Conservation (phyloP, 2,329 filamentous ascomycete species). For the Penicillium sclerotigenum region DNA sequence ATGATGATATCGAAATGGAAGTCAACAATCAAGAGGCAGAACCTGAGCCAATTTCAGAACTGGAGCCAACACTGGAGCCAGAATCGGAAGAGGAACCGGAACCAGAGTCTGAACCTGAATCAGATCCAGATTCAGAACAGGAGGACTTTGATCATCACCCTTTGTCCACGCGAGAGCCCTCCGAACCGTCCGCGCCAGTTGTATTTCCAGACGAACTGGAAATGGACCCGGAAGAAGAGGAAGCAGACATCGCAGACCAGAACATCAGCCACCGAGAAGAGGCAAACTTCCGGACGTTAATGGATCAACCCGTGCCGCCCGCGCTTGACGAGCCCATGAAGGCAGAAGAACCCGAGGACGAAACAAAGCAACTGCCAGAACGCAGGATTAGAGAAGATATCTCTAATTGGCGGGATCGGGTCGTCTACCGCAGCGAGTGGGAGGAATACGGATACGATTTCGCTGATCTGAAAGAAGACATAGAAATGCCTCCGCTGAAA, state of each 20-base stretch:
- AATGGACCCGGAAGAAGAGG: slow-evolving; percentile 41
- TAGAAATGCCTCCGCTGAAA: slow-evolving; percentile 33
- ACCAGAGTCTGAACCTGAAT: background rate
- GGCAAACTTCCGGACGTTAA: slow-evolving; percentile 42
- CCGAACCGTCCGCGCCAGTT: background rate
- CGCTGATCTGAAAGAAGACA: slow-evolving; percentile 28
- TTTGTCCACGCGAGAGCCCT: background rate
- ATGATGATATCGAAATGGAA: slow-evolving; percentile 6
- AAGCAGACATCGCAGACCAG: slow-evolving; percentile 50
- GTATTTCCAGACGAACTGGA: slow-evolving; percentile 12
- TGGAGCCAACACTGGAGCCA: background rate
- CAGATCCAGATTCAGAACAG: background rate
- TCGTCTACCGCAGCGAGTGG: slow-evolving; percentile 51
- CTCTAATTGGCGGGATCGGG: slow-evolving; percentile 49
- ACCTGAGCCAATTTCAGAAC: background rate
- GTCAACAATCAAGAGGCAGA: background rate
- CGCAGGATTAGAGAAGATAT: slow-evolving; percentile 38
- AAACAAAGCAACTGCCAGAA: slow-evolving; percentile 23
- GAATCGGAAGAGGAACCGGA: background rate
- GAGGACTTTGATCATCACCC: background rate
- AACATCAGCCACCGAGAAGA: slow-evolving; percentile 47
- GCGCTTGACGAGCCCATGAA: slow-evolving; percentile 20
- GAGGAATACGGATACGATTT: slow-evolving; percentile 41
- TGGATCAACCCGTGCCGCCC: slow-evolving; percentile 32
- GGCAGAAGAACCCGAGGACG: slow-evolving; percentile 18